phyloP scores from a whole-genome alignment of 2,329 filamentous ascomycete genomes.

The Alternaria arbusti region DNA sequence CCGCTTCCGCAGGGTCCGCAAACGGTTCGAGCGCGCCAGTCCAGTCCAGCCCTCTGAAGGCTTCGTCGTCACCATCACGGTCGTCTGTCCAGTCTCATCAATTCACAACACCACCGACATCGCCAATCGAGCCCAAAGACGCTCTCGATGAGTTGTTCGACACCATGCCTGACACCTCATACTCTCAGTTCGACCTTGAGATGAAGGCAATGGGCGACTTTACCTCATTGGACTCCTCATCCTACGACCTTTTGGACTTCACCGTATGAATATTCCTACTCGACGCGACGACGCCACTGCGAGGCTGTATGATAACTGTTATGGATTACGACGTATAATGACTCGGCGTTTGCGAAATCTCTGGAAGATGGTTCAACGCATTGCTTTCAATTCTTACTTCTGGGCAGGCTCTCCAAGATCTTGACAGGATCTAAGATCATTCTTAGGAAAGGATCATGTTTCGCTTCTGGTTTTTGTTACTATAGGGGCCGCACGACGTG shows the following conservation, averaged over 20 bases:
- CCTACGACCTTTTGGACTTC: slow-evolving; percentile 47
- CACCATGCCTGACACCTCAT: slow-evolving; percentile 37
- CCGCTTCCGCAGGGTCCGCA: slow-evolving; percentile 33
- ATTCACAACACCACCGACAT: slow-evolving; percentile 48
- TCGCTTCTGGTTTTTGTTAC: slow-evolving; percentile 19
- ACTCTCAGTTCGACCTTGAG: slow-evolving; percentile 48
- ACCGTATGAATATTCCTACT: slow-evolving; percentile 25
- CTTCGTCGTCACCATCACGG: slow-evolving; percentile 40
- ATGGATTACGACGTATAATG: slow-evolving; percentile 17
- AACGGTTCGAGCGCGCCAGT: slow-evolving; percentile 20
- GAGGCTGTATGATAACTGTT: slow-evolving; percentile 38
- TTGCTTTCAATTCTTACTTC: slow-evolving; percentile 6
- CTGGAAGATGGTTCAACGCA: slow-evolving; percentile 15
- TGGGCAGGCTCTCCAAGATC: slow-evolving; percentile 8
- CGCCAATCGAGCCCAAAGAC: slow-evolving; percentile 41
- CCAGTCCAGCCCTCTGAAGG: slow-evolving; percentile 37
- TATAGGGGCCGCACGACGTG: slow-evolving; percentile 19
- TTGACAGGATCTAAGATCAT: slow-evolving; percentile 3
- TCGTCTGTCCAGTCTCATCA: slow-evolving; percentile 46
- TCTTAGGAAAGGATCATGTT: slow-evolving; percentile 18
- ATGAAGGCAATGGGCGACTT: slow-evolving; percentile 49
- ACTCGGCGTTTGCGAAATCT: slow-evolving; percentile 13
- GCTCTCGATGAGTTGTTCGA: slow-evolving; percentile 45
- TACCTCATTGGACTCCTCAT: slow-evolving; percentile 34
- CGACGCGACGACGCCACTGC: slow-evolving; percentile 5